A percentile compares a stretch with the other conserved stretches of the same genome.
These are phyloP conservation scores for Phaeosphaeriaceae sp. DNA, from an alignment of 2,329 filamentous ascomycete genomes.

Conservation along the genomic window DNA sequence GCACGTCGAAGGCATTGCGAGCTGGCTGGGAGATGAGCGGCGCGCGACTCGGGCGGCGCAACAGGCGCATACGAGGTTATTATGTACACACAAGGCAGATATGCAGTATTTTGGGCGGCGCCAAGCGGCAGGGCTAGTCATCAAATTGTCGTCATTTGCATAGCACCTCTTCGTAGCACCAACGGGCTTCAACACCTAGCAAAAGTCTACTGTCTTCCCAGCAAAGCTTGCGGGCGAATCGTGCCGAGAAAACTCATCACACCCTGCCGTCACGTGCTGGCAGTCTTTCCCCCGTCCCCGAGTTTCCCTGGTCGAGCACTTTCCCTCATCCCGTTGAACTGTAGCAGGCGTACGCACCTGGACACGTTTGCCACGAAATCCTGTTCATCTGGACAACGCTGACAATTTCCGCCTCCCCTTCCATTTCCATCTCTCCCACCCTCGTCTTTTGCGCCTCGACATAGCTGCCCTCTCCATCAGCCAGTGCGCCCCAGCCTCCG, in stretches of 20 bases:
- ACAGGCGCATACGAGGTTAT: slow-evolving; percentile 8
- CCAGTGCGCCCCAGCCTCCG: slow-evolving; percentile 11
- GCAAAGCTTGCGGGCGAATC: neutral
- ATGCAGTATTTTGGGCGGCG: slow-evolving; percentile 25
- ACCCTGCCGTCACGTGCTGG: neutral
- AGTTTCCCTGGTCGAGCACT: neutral
- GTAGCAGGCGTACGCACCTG: slow-evolving; percentile 13
- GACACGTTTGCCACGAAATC: slow-evolving; percentile 32
- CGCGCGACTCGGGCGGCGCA: slow-evolving; percentile 4
- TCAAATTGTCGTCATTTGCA: slow-evolving; percentile 24
- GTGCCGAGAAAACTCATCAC: neutral
- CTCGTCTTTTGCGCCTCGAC: slow-evolving; percentile 2
- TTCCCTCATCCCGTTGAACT: neutral
- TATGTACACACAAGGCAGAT: slow-evolving; percentile 13
- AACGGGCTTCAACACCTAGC: neutral
- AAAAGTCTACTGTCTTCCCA: neutral
- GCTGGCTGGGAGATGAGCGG: neutral
- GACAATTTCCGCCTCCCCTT: slow-evolving; percentile 20
- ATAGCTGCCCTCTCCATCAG: slow-evolving; percentile 4
- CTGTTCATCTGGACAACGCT: slow-evolving; percentile 21
- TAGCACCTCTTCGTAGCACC: neutral
- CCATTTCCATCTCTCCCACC: slow-evolving; percentile 10
- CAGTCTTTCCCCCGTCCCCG: neutral
- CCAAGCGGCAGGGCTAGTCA: slow-evolving; percentile 19
- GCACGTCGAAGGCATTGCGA: neutral